phyloP scores from a whole-genome alignment of 805 yeast species.

The Pichia sporocuriosa region DNA sequence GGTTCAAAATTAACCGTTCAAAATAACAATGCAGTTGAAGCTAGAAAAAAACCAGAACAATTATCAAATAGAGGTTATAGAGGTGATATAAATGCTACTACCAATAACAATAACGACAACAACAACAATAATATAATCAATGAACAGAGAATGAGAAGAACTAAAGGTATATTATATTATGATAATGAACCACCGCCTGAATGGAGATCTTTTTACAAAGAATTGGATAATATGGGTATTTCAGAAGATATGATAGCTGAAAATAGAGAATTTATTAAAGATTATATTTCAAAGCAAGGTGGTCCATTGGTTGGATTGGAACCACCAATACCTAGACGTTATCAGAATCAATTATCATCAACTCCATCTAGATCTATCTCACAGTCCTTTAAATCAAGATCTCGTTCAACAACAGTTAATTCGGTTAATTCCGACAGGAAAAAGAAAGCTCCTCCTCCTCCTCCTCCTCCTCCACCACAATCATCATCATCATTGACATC shows the following conservation, averaged over 20 bases:
- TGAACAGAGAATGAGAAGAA: constrained; percentile 49
- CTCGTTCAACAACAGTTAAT: constrained; percentile 12
- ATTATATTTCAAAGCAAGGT: constrained; percentile 65
- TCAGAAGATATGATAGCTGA: constrained; percentile 86
- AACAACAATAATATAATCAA: constrained; percentile 21
- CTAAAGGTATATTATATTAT: constrained; percentile 59
- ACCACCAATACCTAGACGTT: constrained; percentile 73
- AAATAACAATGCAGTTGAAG: constrained; percentile 83
- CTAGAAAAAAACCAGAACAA: constrained; percentile 44
- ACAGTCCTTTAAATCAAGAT: constrained; percentile 7
- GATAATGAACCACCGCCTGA: constrained; percentile 79
- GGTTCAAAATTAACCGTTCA: constrained; percentile 80
- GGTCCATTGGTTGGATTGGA: constrained; percentile 78
- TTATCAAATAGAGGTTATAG: constrained; percentile 51
- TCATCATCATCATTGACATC: too few species aligned
- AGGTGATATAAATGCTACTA: constrained; percentile 41
- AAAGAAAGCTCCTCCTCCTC: constrained; percentile 35
- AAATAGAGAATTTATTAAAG: constrained; percentile 74
- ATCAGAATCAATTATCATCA: too few species aligned
- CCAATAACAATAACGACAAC: background rate
- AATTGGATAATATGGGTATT: constrained; percentile 71
- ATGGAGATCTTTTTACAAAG: constrained; percentile 70
- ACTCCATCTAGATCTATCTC: background rate
- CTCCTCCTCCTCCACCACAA: constrained; percentile 27
- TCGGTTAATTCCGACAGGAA: constrained; percentile 13